Percentiles rank a stretch among this genome's conserved stretches.
Evolutionary conservation across 108 stramenopile genomes (phyloP).

Genomic region (Cylindrotheca fusiformis): DNA sequence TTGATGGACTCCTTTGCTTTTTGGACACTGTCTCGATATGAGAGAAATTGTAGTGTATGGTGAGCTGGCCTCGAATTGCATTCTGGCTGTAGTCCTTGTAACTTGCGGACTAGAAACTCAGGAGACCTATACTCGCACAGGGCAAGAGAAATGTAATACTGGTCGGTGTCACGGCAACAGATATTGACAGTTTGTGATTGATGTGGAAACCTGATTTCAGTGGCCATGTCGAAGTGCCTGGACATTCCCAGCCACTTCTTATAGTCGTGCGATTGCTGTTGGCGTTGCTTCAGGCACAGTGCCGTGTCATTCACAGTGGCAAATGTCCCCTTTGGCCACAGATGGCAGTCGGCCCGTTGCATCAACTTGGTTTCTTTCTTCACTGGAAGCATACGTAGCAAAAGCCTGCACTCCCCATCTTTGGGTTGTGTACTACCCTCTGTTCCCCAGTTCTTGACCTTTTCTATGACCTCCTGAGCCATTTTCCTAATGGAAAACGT

Average conservation of each 20-base stretch:
- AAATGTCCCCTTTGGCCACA: constrained; percentile 83
- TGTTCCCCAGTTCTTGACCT: constrained; percentile 5
- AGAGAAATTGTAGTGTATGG: constrained; percentile 8
- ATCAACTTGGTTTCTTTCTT: constrained; percentile 22
- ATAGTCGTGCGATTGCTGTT: constrained; percentile 61
- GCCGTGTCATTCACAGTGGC: constrained; percentile 22
- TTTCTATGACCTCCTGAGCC: no score
- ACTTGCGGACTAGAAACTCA: constrained; percentile 20
- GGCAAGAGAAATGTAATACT: constrained; percentile 45
- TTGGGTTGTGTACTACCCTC: neutral
- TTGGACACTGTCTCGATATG: constrained; percentile 7
- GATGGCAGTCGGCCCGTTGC: constrained; percentile 62
- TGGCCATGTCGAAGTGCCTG: constrained; percentile 50
- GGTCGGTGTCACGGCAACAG: constrained; percentile 50
- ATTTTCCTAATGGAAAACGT: no score
- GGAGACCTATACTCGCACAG: constrained; percentile 54
- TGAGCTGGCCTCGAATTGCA: neutral
- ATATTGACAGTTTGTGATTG: constrained; percentile 28
- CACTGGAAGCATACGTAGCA: constrained; percentile 60
- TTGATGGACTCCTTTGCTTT: constrained; percentile 33
- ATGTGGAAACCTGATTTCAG: constrained; percentile 18
- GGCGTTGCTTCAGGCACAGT: constrained; percentile 48
- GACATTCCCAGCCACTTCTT: constrained; percentile 59
- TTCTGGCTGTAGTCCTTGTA: constrained; percentile 1
- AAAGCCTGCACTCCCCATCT: constrained; percentile 41